Conservation (phyloP, 2,329 filamentous ascomycete genomes). For the Rutstroemia sp. region DNA sequence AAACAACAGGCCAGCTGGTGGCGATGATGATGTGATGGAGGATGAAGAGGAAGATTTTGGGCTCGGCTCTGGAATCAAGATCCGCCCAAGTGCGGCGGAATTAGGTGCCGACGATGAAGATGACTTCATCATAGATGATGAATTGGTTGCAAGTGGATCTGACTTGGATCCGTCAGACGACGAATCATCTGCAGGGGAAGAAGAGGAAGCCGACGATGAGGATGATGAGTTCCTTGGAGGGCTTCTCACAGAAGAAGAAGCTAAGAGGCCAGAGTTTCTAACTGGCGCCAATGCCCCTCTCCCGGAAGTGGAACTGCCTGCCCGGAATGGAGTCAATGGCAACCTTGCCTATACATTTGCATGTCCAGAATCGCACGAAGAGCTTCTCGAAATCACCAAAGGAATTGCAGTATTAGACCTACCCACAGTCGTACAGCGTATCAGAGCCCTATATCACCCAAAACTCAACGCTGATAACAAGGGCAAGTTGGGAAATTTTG, state of each 20-base stretch:
- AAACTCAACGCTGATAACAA: conserved; percentile 83
- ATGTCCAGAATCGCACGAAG: conserved; percentile 71
- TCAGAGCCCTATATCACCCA: conserved; percentile 86
- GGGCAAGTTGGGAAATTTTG: conserved; percentile 64
- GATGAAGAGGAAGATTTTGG: conserved; percentile 55
- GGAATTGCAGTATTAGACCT: conserved; percentile 56
- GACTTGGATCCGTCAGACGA: conserved; percentile 53
- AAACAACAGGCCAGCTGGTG: neutral
- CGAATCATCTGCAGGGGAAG: conserved; percentile 36
- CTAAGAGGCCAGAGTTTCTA: conserved; percentile 44
- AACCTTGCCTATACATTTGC: conserved; percentile 76
- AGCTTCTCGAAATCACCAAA: conserved; percentile 60
- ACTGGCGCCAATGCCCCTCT: conserved; percentile 38
- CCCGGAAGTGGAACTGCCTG: conserved; percentile 33
- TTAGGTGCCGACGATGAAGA: conserved; percentile 87
- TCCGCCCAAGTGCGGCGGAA: conserved; percentile 39
- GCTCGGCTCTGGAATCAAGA: conserved; percentile 51
- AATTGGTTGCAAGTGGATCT: conserved; percentile 76
- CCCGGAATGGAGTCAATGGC: conserved; percentile 33
- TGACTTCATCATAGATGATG: conserved; percentile 84
- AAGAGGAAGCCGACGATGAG: conserved; percentile 35
- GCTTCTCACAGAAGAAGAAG: conserved; percentile 52
- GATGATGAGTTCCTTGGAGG: conserved; percentile 70
- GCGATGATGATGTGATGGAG: conserved; percentile 38
- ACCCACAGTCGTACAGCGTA: conserved; percentile 76